These are phyloP conservation scores for Pestalotiopsis sp. DNA, from an alignment of 2,329 filamentous ascomycete species.

Conservation along the genomic window DNA sequence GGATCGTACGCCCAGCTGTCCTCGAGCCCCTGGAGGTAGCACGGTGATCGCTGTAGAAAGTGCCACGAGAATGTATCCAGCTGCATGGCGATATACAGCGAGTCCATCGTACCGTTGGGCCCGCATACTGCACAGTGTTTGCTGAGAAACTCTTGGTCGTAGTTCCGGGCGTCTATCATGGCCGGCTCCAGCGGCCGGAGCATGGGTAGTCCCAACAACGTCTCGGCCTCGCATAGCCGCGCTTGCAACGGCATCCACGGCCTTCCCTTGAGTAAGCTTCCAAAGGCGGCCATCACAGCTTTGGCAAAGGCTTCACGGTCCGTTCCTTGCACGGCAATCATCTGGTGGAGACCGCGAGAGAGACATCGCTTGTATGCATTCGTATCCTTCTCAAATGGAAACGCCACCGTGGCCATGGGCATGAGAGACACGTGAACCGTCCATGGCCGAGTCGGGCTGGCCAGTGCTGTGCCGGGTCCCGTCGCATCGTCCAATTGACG, in stretches of 20 bases:
- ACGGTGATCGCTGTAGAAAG: conserved; percentile 47
- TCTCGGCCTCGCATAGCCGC: conserved; percentile 56
- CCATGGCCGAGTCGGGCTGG: conserved; percentile 38
- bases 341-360: conserved; percentile 60
- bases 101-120: conserved; percentile 56
- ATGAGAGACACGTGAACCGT: conserved; percentile 63
- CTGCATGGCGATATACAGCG: conserved; percentile 61
- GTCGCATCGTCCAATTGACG: not conserved
- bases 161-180: conserved; percentile 40
- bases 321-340: conserved; percentile 54
- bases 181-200: conserved; percentile 51
- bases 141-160: conserved; percentile 53
- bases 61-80: conserved; percentile 58
- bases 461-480: not conserved
- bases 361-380: conserved; percentile 62
- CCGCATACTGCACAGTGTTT: conserved; percentile 59
- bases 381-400: conserved; percentile 64
- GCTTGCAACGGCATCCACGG: conserved; percentile 62
- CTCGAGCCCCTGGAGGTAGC: conserved; percentile 55
- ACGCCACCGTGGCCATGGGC: conserved; percentile 53
- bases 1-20: conserved; percentile 55
- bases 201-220: conserved; percentile 59
- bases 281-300: conserved; percentile 53
- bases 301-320: conserved; percentile 49
- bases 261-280: conserved; percentile 48